phyloP scores from a whole-genome alignment of 2,329 filamentous ascomycete genomes.

The Paramyrothecium sp. region DNA sequence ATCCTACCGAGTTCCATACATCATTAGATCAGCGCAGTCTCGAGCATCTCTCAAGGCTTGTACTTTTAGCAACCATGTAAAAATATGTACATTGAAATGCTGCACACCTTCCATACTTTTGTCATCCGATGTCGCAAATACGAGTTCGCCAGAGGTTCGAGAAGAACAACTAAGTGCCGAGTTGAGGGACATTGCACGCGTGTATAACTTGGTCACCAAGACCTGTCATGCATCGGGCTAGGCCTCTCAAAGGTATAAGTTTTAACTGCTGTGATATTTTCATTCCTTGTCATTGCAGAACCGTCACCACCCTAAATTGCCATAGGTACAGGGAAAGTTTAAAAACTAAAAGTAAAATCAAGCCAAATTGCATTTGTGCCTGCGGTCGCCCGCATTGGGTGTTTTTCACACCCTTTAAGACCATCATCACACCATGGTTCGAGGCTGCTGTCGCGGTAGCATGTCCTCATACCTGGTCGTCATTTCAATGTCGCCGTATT shows the following conservation, averaged over 20 bases:
- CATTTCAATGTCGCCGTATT: conserved; percentile 46
- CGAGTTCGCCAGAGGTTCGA: neutral
- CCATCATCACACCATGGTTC: conserved; percentile 35
- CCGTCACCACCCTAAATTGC: conserved; percentile 19
- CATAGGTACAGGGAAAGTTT: neutral
- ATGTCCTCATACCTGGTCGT: conserved; percentile 58
- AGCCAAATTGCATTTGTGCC: too few species aligned
- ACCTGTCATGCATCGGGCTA: too few species aligned
- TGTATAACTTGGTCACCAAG: neutral
- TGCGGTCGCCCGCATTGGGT: too few species aligned
- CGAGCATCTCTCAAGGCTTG: neutral
- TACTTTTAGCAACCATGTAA: conserved; percentile 23
- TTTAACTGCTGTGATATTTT: neutral
- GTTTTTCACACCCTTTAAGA: neutral
- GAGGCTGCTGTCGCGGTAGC: conserved; percentile 49
- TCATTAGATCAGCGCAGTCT: neutral
- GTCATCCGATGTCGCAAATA: neutral
- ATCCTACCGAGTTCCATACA: neutral
- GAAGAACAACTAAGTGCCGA: too few species aligned
- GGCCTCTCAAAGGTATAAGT: too few species aligned
- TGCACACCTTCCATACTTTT: conserved; percentile 14
- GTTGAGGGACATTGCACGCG: neutral
- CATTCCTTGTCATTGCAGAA: conserved; percentile 16
- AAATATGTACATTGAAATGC: conserved; percentile 33
- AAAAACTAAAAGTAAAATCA: neutral